Conservation (phyloP, 1,139 yeast genomes). For the Lipomyces yarrowii region DNA sequence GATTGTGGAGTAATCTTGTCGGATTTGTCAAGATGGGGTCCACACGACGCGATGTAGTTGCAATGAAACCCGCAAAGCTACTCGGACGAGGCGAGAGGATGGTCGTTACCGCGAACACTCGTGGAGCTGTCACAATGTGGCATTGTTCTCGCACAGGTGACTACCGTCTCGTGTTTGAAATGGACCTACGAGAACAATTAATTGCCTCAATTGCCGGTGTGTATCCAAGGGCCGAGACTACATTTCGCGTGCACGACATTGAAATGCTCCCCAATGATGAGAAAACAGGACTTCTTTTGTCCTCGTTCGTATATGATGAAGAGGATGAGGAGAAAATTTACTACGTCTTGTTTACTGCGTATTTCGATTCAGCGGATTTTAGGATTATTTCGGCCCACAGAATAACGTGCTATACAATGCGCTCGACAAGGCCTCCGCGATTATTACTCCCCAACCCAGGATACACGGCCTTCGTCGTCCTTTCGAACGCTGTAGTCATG, state of each 20-base stretch:
- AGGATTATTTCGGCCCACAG: slow-evolving; percentile 64
- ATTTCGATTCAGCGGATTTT: slow-evolving; percentile 56
- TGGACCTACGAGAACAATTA: slow-evolving; percentile 44
- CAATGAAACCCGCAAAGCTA: slow-evolving; percentile 61
- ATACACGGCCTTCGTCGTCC: slow-evolving; percentile 63
- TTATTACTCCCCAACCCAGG: slow-evolving; percentile 64
- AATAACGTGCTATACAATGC: slow-evolving; percentile 48
- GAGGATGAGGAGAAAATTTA: slow-evolving; percentile 39
- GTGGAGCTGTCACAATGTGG: slow-evolving; percentile 53
- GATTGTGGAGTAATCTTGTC: slow-evolving; percentile 39
- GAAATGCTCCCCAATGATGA: slow-evolving; percentile 35
- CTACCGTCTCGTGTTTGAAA: slow-evolving; percentile 45
- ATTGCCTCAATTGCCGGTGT: slow-evolving; percentile 47
- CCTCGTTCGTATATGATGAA: slow-evolving; percentile 45
- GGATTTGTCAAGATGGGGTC: slow-evolving; percentile 39
- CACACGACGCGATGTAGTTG: slow-evolving; percentile 55
- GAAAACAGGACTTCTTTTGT: slow-evolving; percentile 51
- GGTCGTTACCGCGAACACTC: slow-evolving; percentile 46
- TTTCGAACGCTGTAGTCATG: slow-evolving; percentile 63
- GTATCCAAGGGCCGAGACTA: slow-evolving; percentile 48
- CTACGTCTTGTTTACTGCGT: slow-evolving; percentile 59
- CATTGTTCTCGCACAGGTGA: slow-evolving; percentile 52
- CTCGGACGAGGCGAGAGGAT: slow-evolving; percentile 57
- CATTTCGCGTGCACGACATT: slow-evolving; percentile 57
- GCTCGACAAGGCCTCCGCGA: slow-evolving; percentile 50